phyloP scores from a whole-genome alignment of 768 basidiomycete genomes.

The Tricholoma hemisulphureum region DNA sequence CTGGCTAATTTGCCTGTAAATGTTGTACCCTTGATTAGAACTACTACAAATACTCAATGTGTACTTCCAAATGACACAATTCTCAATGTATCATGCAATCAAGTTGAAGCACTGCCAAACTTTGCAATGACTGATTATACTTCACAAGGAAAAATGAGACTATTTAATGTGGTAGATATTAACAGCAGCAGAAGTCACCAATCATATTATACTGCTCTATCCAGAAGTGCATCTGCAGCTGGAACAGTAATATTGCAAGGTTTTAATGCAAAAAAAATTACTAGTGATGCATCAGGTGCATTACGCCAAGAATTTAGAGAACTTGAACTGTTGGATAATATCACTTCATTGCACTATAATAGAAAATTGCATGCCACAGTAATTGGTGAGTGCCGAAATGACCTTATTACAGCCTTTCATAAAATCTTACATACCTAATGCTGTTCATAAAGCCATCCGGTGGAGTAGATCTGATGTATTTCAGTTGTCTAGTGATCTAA shows the following conservation, averaged over 20 bases:
- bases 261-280: constrained; percentile 20
- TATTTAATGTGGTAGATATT: too few relatives aligned
- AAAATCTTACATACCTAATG: neutral
- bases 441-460: neutral
- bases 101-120: neutral
- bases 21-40: constrained; percentile 2
- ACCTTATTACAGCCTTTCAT: constrained; percentile 11
- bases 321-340: constrained; percentile 35
- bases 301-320: constrained; percentile 35
- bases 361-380: constrained; percentile 13
- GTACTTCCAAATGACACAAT: constrained; percentile 21
- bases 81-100: constrained; percentile 2
- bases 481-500: too few relatives aligned
- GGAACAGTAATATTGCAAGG: constrained; percentile 28
- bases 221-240: too few relatives aligned
- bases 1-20: constrained; percentile 3
- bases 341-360: constrained; percentile 24
- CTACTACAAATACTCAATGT: too few relatives aligned
- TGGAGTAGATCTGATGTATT: too few relatives aligned
- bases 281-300: constrained; percentile 20
- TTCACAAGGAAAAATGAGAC: too few relatives aligned
- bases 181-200: too few relatives aligned
- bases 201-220: too few relatives aligned
- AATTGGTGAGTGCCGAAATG: constrained; percentile 15
- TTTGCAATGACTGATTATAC: too few relatives aligned